Evolutionary conservation across 208 protist species (phyloP).

Genomic region (Trypanosoma vivax): DNA sequence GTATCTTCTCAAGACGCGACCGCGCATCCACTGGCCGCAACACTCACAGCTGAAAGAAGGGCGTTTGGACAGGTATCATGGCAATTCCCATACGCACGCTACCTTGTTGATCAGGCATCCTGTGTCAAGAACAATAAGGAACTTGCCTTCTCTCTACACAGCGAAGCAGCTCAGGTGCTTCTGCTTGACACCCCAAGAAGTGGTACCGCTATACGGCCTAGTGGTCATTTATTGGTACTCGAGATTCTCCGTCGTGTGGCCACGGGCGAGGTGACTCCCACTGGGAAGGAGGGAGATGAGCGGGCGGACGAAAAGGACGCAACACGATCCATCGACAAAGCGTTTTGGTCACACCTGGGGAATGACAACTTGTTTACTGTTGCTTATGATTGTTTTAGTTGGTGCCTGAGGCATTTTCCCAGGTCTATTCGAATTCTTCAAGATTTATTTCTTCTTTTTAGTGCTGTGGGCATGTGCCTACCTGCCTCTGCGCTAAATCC

Average conservation of each 20-base stretch:
- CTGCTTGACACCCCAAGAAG: constrained; percentile 16
- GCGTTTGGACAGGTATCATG: not conserved
- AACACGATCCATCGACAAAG: not conserved
- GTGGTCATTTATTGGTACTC: constrained; percentile 9
- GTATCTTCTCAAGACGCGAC: too few species aligned
- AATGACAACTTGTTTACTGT: constrained; percentile 2
- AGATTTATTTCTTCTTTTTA: constrained; percentile 12
- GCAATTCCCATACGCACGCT: constrained; percentile 13
- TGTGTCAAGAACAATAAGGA: not conserved
- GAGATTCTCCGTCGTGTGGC: constrained; percentile 12
- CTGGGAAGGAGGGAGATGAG: not conserved
- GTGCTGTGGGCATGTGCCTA: constrained; percentile 13
- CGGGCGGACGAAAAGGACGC: not conserved
- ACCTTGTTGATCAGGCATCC: not conserved
- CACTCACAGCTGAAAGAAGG: not conserved
- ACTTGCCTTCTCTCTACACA: constrained; percentile 1
- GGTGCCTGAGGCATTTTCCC: constrained; percentile 1
- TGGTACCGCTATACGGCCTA: not conserved
- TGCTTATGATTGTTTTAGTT: constrained; percentile 10
- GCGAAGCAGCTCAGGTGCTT: constrained; percentile 17
- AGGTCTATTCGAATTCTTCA: not conserved
- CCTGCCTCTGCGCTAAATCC: not conserved
- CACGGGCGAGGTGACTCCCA: not conserved
- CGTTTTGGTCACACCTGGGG: constrained; percentile 4
- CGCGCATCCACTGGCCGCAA: not conserved